Percentiles rank a stretch among this genome's conserved stretches.
These are phyloP conservation scores for Cutaneotrichosporon mucoides DNA, from an alignment of 1,284 basidiomycete genomes.

Conservation along the genomic window DNA sequence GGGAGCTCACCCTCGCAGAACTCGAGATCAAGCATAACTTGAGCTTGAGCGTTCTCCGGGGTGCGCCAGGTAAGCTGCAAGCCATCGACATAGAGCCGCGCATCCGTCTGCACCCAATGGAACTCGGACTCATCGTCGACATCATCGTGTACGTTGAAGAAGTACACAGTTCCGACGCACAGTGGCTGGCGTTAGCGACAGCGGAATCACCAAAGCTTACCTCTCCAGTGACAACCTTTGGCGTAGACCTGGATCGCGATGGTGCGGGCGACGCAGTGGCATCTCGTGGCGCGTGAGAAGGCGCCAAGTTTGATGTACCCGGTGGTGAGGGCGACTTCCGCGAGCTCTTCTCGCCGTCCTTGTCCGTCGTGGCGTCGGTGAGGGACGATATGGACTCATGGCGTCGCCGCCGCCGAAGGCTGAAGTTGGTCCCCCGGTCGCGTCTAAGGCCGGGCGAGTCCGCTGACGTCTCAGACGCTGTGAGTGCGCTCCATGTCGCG, in stretches of 20 bases:
- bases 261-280: neutral
- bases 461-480: neutral
- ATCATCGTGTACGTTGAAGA: slow-evolving; percentile 73
- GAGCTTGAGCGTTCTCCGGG: slow-evolving; percentile 67
- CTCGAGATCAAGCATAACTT: slow-evolving; percentile 73
- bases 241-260: neutral
- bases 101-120: slow-evolving; percentile 78
- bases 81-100: slow-evolving; percentile 71
- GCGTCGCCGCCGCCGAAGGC: slow-evolving; percentile 59
- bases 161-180: slow-evolving; percentile 77
- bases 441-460: neutral
- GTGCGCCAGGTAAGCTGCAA: slow-evolving; percentile 77
- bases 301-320: neutral
- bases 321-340: neutral
- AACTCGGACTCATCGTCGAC: slow-evolving; percentile 59
- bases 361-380: slow-evolving; percentile 6
- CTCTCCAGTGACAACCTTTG: slow-evolving; percentile 46
- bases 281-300: neutral
- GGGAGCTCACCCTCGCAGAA: slow-evolving; percentile 57
- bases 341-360: neutral
- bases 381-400: slow-evolving; percentile 38
- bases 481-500: slow-evolving; percentile 57
- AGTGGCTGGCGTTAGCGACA: slow-evolving; percentile 58
- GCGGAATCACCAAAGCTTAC: slow-evolving; percentile 45
- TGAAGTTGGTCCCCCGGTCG: slow-evolving; percentile 56